phyloP scores from a whole-genome alignment of 2,329 filamentous ascomycete genomes.

The Penicillium occitanis region DNA sequence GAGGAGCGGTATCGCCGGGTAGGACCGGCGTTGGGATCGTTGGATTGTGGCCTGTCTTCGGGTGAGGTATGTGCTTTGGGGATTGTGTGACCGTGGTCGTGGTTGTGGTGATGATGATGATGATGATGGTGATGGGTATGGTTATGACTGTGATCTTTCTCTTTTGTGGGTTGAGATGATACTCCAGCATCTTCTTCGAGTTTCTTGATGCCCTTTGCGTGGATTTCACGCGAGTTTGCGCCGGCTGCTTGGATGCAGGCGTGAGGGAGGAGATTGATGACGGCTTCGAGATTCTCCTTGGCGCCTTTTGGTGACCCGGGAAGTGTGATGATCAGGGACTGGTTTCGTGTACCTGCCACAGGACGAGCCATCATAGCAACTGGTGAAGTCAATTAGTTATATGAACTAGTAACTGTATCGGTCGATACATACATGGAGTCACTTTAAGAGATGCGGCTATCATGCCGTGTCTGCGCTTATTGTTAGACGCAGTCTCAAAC shows the following conservation, averaged over 20 bases:
- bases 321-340: conserved; percentile 79
- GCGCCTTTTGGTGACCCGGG: conserved; percentile 95
- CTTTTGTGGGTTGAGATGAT: conserved; percentile 24
- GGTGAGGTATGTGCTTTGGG: conserved; percentile 72
- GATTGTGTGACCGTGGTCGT: conserved; percentile 61
- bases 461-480: conserved; percentile 75
- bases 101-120: conserved; percentile 51
- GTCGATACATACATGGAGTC: conserved; percentile 73
- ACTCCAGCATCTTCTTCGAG: conserved; percentile 81
- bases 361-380: conserved; percentile 97
- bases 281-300: conserved; percentile 83
- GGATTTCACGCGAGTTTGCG: conserved; percentile 73
- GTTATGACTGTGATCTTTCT: conserved; percentile 26
- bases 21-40: conserved; percentile 60
- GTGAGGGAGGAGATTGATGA: conserved; percentile 88
- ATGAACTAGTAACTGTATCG: neutral
- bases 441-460: conserved; percentile 77
- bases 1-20: conserved; percentile 76
- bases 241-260: conserved; percentile 90
- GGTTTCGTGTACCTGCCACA: conserved; percentile 80
- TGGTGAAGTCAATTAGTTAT: conserved; percentile 42
- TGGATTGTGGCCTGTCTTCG: conserved; percentile 57
- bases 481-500: conserved; percentile 24
- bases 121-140: conserved; percentile 31
- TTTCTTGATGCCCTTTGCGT: conserved; percentile 77